These are phyloP conservation scores for Ligustrum vulgare DNA, from an alignment of 257 asterid genomes.

Conservation along the genomic window DNA sequence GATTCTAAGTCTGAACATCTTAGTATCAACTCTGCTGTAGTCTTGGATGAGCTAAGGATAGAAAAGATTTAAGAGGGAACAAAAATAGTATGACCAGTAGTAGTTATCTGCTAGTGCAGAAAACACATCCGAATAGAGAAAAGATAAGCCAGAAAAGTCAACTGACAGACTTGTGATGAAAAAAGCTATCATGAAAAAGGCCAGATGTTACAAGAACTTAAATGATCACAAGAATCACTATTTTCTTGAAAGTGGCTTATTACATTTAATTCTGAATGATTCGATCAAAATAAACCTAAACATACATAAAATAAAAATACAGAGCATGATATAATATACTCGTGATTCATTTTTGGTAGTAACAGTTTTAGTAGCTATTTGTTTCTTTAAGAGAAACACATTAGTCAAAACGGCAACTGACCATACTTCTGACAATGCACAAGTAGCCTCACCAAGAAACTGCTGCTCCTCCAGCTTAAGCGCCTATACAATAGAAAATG, in stretches of 20 bases:
- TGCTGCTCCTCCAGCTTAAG: conserved; percentile 93
- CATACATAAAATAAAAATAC: conserved; percentile 12
- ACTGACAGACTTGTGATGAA: not conserved
- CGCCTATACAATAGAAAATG: conserved; percentile 34
- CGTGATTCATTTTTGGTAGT: conserved; percentile 6
- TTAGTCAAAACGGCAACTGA: conserved; percentile 23
- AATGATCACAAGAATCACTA: conserved; percentile 4
- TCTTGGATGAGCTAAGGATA: conserved; percentile 32
- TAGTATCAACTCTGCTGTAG: conserved; percentile 70
- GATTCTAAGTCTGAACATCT: conserved; percentile 90
- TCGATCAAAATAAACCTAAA: conserved; percentile 6
- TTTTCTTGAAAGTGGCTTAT: not conserved
- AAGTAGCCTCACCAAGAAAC: conserved; percentile 92
- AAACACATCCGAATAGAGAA: conserved; percentile 11
- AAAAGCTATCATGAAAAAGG: not conserved
- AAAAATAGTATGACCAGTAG: conserved; percentile 13
- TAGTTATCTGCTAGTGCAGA: conserved; percentile 17
- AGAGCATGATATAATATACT: not conserved
- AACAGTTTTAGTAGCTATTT: conserved; percentile 13
- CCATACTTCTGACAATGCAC: conserved; percentile 80
- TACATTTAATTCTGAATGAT: conserved; percentile 4
- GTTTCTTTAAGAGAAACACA: conserved; percentile 5
- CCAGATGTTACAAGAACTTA: not conserved
- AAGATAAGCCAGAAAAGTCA: conserved; percentile 18
- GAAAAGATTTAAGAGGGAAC: conserved; percentile 15